phyloP scores from a whole-genome alignment of 2,329 filamentous ascomycete species.

The Elsinoe fawcettii region DNA sequence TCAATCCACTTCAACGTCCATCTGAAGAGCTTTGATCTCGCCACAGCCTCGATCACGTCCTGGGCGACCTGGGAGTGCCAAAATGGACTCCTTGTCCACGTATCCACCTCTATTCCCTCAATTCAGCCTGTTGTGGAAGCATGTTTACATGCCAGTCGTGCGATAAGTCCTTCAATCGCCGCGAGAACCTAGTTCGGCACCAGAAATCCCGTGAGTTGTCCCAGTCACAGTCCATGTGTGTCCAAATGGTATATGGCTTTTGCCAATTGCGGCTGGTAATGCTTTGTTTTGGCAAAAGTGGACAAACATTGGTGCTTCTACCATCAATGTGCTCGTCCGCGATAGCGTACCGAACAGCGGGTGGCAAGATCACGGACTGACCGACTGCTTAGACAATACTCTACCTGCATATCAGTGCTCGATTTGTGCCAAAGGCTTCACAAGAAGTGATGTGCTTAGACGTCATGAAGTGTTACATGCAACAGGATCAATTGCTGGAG shows the following conservation, averaged over 20 bases:
- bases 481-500: not conserved
- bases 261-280: too few relatives aligned
- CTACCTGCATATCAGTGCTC: not conserved
- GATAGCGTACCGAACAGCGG: too few relatives aligned
- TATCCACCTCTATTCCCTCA: not conserved
- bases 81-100: not conserved
- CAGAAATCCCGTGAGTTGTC: not conserved
- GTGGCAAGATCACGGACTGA: not conserved
- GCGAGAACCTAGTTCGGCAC: not conserved
- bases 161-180: not conserved
- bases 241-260: too few relatives aligned
- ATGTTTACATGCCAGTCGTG: not conserved
- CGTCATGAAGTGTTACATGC: not conserved
- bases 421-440: not conserved
- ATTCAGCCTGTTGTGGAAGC: not conserved
- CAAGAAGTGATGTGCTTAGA: not conserved
- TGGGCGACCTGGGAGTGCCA: too few relatives aligned
- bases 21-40: too few relatives aligned
- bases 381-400: not conserved
- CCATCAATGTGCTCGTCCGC: not conserved
- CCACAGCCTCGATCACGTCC: too few relatives aligned
- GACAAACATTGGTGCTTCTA: too few relatives aligned
- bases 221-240: too few relatives aligned
- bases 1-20: too few relatives aligned
- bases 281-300: too few relatives aligned